Conservation (phyloP, 116 monocot species). For the Dioscorea cayenensis region DNA sequence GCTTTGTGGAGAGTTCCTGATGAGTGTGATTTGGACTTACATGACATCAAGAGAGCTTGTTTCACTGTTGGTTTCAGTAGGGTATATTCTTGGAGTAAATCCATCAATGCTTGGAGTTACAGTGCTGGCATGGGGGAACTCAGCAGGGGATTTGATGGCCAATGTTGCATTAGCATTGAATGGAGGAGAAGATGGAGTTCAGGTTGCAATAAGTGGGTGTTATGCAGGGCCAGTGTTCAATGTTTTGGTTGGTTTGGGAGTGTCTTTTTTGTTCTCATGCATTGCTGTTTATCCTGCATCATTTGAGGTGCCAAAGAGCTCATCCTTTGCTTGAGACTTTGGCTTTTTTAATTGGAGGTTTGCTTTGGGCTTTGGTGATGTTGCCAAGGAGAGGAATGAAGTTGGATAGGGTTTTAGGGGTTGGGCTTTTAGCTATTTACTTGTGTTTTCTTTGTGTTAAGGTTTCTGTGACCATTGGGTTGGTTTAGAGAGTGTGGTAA, state of each 20-base stretch:
- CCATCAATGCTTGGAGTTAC: conserved; percentile 37
- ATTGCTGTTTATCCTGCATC: conserved; percentile 26
- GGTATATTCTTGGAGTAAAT: conserved; percentile 21
- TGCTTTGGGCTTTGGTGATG: conserved; percentile 35
- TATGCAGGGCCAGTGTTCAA: conserved; percentile 44
- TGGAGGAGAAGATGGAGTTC: conserved; percentile 37
- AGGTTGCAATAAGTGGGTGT: conserved; percentile 56
- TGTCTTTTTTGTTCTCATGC: conserved; percentile 29
- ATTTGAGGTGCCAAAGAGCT: conserved; percentile 19
- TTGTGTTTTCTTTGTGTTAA: conserved; percentile 20
- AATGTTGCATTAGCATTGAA: conserved; percentile 45
- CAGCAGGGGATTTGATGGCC: conserved; percentile 47
- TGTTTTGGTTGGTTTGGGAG: conserved; percentile 37
- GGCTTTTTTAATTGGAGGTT: conserved; percentile 20
- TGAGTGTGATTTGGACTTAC: conserved; percentile 56
- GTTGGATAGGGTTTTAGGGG: conserved; percentile 23
- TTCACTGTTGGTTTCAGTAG: conserved; percentile 32
- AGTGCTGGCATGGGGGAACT: conserved; percentile 69
- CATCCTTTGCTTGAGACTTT: conserved; percentile 18
- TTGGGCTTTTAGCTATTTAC: conserved; percentile 27
- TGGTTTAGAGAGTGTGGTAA: background rate
- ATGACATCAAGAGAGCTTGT: conserved; percentile 42
- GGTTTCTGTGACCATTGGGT: conserved; percentile 10
- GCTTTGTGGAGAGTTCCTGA: conserved; percentile 40
- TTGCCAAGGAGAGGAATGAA: conserved; percentile 25